phyloP scores from a whole-genome alignment of 208 protist species.

The Crithidia expoeki region DNA sequence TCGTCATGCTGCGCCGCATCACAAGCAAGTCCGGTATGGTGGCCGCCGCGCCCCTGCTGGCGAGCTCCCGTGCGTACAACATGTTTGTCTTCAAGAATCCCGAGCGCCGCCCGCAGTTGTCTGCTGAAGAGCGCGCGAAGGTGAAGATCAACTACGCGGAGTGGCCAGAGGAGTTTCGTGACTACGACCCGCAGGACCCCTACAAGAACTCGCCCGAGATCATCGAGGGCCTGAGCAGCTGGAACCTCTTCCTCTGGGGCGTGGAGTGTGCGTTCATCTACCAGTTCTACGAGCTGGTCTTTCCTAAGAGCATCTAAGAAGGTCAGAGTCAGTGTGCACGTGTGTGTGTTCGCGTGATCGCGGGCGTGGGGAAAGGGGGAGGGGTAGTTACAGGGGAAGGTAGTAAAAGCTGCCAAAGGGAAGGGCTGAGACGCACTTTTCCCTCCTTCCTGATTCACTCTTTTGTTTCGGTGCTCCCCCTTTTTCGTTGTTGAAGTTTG shows the following conservation, averaged over 20 bases:
- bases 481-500: no score
- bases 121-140: slow-evolving; percentile 85
- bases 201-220: slow-evolving; percentile 92
- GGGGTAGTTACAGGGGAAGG: no score
- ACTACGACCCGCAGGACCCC: slow-evolving; percentile 92
- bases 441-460: no score
- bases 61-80: slow-evolving; percentile 76
- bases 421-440: no score
- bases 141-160: slow-evolving; percentile 89
- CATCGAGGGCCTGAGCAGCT: slow-evolving; percentile 88
- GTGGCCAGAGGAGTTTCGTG: slow-evolving; percentile 91
- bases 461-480: no score
- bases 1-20: slow-evolving; percentile 76
- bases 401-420: no score
- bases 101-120: slow-evolving; percentile 87
- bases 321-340: not conserved
- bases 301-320: slow-evolving; percentile 84
- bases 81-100: slow-evolving; percentile 89
- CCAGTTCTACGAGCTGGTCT: slow-evolving; percentile 90
- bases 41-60: slow-evolving; percentile 44
- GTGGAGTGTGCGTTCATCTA: slow-evolving; percentile 91
- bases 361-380: no score
- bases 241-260: slow-evolving; percentile 90
- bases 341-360: no score
- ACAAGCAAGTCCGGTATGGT: slow-evolving; percentile 46